Base-by-base conservation (phyloP, 768 basidiomycete genomes). In the Epithele typhae region DNA sequence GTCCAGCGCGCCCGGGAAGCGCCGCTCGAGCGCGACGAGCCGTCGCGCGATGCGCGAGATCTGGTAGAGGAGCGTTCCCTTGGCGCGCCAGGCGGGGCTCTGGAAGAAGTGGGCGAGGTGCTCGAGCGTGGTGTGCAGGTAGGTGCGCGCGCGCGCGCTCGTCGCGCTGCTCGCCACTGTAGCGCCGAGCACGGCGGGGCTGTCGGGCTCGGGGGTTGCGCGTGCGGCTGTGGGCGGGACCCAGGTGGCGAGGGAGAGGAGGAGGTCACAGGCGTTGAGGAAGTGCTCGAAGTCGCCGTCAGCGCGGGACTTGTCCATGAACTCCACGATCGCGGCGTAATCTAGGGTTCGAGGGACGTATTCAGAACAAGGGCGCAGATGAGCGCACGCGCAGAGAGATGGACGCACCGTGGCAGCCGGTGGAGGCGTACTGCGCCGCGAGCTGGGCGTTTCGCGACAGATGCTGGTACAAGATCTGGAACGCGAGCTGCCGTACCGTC, bases 191-290 rank as follows among this genome's bases (percentile, higher is more conserved):
- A n/a, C n/a, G n/a, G n/a, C n/a, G n/a, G n/a, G n/a, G n/a, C n/a
- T n/a, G n/a, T n/a, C n/a, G n/a, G n/a, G n/a, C n/a, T n/a, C n/a
- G n/a, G n/a, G n/a, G n/a, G n/a, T 5, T 40, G 41, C 6, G 37
- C 23, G 19, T 10, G 8, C n/a, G n/a, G n/a, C n/a, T n/a, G n/a
- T n/a, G n/a, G n/a, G n/a, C n/a, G n/a, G n/a, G 43, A 41, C 18
- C 43, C 46, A 11, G 42, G 40, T 5, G 46, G 40, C 51, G 15
- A 53, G 46, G 38, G 37, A 48, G 39, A 48, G 42, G 25, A 53
- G 43, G 11, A 53, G 46, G 22, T 52, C 46, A 43, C 51, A 48
- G 9, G 51, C 51, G 42, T 45, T 39, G 5, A 52, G 42, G 42
- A 52, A 52, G 23, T 44, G 46, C 27, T 46, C 43, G 3, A 25